Evolutionary conservation across 2,329 filamentous ascomycete species (phyloP), one percentile per base, ranked within the genome.

Genomic region (Blastomyces parvus): DNA sequence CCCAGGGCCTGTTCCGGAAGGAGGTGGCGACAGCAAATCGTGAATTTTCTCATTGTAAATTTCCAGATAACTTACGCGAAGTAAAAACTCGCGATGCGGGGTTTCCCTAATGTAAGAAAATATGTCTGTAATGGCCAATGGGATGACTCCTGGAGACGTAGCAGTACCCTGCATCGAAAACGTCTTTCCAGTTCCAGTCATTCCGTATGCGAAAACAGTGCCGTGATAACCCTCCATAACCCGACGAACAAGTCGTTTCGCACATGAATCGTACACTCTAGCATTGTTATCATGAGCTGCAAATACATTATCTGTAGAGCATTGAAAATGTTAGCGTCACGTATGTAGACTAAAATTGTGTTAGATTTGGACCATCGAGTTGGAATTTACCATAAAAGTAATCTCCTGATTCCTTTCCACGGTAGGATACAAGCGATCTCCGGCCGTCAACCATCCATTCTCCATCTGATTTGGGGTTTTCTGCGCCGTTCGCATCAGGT

Each of bases 141-240:
- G 94, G 63, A 99, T 99, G 36, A 99, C 94, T 78, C 94, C 94
- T 0, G 94, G 94, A 48, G 91, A 96, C 2, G 90, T 90, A 56
- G 92, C 91, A 13, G 94, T 99, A 69, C 94, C 94, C 79, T 99
- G 94, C 94, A 99, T 99, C 48, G 93, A 97, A 75, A 97, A 99
- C 0, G 94, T 99, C 80, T 99, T 99, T 69, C 94, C 94, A 0
- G 94, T 97, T 66, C 94, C 94, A 3, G 94, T 99, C 92, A 97
- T 97, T 72, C 94, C 94, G 74, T 99, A 99, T 22, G 93, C 93
- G 74, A 99, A 97, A 30, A 99, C 94, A 0, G 94, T 99, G 64
- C 93, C 94, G 72, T 97, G 93, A 74, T 97, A 99, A 52, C 94
- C 94, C 79, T 99, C 94, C 94, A 99, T 99, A 59, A 99, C 94